Conservation (phyloP, 2,329 filamentous ascomycete genomes). For the Xylariaceae sp. region DNA sequence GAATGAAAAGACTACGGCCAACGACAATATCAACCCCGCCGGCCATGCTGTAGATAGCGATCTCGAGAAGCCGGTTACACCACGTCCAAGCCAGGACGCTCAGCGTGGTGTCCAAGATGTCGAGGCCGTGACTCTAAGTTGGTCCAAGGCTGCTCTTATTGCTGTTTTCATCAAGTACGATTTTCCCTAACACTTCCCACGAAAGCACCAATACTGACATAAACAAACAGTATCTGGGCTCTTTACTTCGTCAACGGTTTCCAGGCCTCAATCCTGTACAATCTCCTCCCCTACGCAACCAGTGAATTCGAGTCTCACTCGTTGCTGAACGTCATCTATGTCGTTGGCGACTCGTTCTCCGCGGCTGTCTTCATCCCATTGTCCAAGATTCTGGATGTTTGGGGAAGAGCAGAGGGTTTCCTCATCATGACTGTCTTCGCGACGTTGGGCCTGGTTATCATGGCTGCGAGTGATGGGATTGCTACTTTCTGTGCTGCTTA, state of each 20-base stretch:
- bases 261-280: slow-evolving; percentile 32
- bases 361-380: slow-evolving; percentile 54
- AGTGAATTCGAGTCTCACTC: slow-evolving; percentile 43
- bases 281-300: slow-evolving; percentile 35
- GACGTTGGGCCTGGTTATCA: slow-evolving; percentile 48
- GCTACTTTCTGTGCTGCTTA: slow-evolving; percentile 41
- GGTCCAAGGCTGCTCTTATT: slow-evolving; percentile 35
- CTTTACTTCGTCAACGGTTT: slow-evolving; percentile 40
- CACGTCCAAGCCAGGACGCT: neutral
- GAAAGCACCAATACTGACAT: slow-evolving; percentile 1
- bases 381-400: slow-evolving; percentile 56
- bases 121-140: slow-evolving; percentile 41
- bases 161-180: slow-evolving; percentile 36
- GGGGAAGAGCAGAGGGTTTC: slow-evolving; percentile 54
- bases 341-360: slow-evolving; percentile 43
- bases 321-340: slow-evolving; percentile 41
- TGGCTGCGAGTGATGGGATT: slow-evolving; percentile 46
- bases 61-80: slow-evolving; percentile 4
- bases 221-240: slow-evolving; percentile 35
- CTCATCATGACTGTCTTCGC: slow-evolving; percentile 43
- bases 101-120: slow-evolving; percentile 39
- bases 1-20: too few species aligned
- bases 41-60: neutral
- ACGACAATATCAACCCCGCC: too few species aligned
- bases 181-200: neutral